Percentiles rank a stretch among this genome's conserved stretches.
Conservation (phyloP, 495 filamentous ascomycete species). For the Penicillium pulvis region DNA sequence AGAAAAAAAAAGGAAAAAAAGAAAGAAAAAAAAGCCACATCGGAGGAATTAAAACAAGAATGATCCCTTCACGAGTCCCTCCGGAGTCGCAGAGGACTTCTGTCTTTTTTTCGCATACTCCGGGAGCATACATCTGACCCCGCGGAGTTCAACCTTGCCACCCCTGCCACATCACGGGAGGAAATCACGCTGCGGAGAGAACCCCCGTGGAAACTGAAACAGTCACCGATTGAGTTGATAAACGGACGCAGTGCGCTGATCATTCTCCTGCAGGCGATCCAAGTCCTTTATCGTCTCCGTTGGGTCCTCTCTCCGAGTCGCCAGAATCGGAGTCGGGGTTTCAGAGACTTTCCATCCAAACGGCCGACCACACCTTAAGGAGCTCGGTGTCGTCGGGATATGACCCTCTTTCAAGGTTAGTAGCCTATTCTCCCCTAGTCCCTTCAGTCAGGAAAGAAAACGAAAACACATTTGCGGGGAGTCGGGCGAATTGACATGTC, state of each 20-base stretch:
- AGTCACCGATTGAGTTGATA: conserved; percentile 16
- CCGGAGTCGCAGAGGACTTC: background rate
- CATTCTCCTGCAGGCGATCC: conserved; percentile 37
- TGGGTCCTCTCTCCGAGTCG: conserved; percentile 45
- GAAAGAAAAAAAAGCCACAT: conserved; percentile 2
- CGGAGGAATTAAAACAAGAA: conserved; percentile 1
- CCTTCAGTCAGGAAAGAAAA: conserved; percentile 27
- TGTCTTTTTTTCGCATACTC: conserved; percentile 3
- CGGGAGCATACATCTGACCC: background rate
- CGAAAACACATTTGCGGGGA: conserved; percentile 16
- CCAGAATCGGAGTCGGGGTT: conserved; percentile 47
- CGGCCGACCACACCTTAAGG: conserved; percentile 37
- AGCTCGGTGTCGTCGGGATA: conserved; percentile 45
- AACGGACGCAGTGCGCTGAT: conserved; percentile 24
- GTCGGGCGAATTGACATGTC: conserved; percentile 38
- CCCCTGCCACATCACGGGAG: conserved; percentile 6
- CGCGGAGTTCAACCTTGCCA: background rate
- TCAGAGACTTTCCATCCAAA: conserved; percentile 59
- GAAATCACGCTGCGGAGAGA: conserved; percentile 9
- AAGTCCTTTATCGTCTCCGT: conserved; percentile 51
- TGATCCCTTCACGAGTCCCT: background rate
- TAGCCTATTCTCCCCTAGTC: background rate
- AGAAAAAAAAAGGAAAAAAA: conserved; percentile 1
- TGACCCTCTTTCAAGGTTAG: conserved; percentile 48
- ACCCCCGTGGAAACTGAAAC: conserved; percentile 8